These are phyloP conservation scores for Tuctoria greenei DNA, from an alignment of 176 grass and related monocot genomes.

Conservation along the genomic window DNA sequence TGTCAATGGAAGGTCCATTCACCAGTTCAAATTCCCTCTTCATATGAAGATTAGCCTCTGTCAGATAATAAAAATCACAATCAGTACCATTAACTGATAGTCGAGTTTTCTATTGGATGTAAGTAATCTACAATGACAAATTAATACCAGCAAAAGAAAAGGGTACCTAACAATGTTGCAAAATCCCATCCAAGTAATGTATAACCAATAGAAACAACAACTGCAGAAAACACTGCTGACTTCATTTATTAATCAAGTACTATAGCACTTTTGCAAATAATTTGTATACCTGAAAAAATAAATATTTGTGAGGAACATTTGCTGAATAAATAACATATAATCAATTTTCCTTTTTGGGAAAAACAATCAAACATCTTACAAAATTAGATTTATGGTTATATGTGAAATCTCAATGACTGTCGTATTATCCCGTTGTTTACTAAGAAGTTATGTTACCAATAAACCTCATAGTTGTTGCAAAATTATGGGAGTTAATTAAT, in stretches of 20 bases:
- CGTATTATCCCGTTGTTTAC: background rate
- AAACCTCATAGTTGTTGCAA: conserved; percentile 3
- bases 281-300: conserved; percentile 31
- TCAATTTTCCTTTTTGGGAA: background rate
- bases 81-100: conserved; percentile 19
- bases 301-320: conserved; percentile 34
- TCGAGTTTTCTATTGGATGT: background rate
- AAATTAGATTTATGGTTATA: conserved; percentile 9
- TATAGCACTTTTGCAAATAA: conserved; percentile 21
- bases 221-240: conserved; percentile 51
- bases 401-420: background rate
- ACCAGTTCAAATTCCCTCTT: conserved; percentile 70
- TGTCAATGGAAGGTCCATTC: conserved; percentile 53
- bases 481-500: background rate
- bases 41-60: conserved; percentile 70
- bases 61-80: conserved; percentile 25
- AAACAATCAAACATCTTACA: conserved; percentile 1
- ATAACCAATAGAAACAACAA: conserved; percentile 73
- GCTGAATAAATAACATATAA: conserved; percentile 7
- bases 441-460: conserved; percentile 19
- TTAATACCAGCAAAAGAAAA: background rate
- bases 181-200: conserved; percentile 78
- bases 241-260: conserved; percentile 38
- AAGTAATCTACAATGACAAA: conserved; percentile 8
- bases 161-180: conserved; percentile 61